Evolutionary conservation across 2,329 filamentous ascomycete species (phyloP), one percentile per base, ranked within the genome.

Genomic region (Fusarium sp.): DNA sequence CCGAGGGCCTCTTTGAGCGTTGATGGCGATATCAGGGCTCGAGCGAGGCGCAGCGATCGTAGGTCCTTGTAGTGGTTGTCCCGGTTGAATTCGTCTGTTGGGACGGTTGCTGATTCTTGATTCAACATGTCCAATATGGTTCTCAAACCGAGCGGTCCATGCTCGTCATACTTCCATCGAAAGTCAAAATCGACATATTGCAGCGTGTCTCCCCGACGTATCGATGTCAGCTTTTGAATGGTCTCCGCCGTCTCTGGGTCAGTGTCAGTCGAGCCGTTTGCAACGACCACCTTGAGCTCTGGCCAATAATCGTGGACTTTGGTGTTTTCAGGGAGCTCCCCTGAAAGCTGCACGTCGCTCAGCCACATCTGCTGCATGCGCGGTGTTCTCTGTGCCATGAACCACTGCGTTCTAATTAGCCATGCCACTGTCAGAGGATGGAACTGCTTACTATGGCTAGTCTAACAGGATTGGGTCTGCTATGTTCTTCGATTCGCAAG

Each of bases 321-420:
- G 6, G 54, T 44, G 4, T 72, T 54, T 30, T 47, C 39, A 4
- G 52, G 47, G 2, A 67, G 43, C 12, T 59, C 59, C 2, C 44
- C 54, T 31, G 56, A 66, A 10, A 78, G 63, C 8, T 74, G 69
- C 2, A 77, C 66, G 9, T 77, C 76, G 23, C 71, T 71, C 34
- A 81, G 60, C 67, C 72, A 77, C 3, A 81, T 65, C 50, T 81
- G 79, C 53, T 81, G 73, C 12, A 81, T 41, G 1, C 62, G 66
- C 11, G 77, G 79, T n/a, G 74, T 75, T 40, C 74, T 75, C 1
- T 48, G 27, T 18, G 75, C 73, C 7, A 78, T 16, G 10, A 52
- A 44, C 43, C 78, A 73, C 78, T 81, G 18, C 6, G 27, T 10
- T 6, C 18, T 2, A 2, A 56, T 73, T 56, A 72, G 71, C 5